Evolutionary conservation across 257 asterid genomes (phyloP), one percentile per base, ranked within the genome.

Genomic region (Lavandula angustifolia): DNA sequence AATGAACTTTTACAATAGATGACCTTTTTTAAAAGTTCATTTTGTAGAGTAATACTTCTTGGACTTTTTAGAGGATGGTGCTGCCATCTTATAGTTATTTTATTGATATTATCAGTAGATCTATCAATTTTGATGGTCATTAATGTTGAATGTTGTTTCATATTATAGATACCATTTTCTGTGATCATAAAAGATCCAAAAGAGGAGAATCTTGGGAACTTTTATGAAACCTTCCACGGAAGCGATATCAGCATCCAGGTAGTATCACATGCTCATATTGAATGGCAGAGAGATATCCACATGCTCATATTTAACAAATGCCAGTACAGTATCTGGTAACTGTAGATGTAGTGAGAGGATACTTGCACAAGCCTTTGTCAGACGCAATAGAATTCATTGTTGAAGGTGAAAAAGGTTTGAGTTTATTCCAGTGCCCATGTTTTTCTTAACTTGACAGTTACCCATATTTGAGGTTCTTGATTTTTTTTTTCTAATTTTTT

Each of bases 221-320:
- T 85, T 64, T 83, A 87, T 69, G 96, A 89, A 80, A 89, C 96
- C 77, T 89, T 76, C 73, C 96, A 89, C 73, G 96, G 96, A 52
- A 81, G 87, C 54, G 74, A 87, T 76, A 78, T 87, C 68, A 87
- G 84, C 80, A 76, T 89, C 72, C 96, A 89, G 89, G 96, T 89
- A 82, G 41, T 9, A n/a, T n/a, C n/a, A n/a, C n/a, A n/a, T n/a
- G n/a, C n/a, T n/a, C n/a, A n/a, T 56, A 71, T 34, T 57, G 54
- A 38, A 17, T 52, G 48, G n/a, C 41, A 49, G 42, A 54, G 50
- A 57, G 54, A 48, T 56, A 58, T 59, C 71, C 71, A 71, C 69
- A 38, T 74, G 70, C 80, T 78, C 71, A 73, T 64, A 75, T 69
- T 60, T 76, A 61, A 67, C 75, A 42, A 66, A 54, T 75, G 74